Evolutionary conservation across 148 eudicot genomes (phyloP), one percentile per base, ranked within the genome.

Genomic region (Rhododendron molle): DNA sequence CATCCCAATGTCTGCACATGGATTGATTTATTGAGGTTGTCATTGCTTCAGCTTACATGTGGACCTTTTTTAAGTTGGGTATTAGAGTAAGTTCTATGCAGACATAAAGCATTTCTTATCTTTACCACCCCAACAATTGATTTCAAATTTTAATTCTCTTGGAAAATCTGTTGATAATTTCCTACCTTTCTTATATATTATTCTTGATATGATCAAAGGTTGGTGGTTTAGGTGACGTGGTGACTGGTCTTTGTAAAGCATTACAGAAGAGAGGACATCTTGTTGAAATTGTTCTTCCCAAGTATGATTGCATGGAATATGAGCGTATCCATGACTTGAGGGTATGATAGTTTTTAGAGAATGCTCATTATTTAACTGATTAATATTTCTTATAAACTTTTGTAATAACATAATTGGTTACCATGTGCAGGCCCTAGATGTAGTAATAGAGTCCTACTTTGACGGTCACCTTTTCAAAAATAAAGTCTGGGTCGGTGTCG

Each of bases 201-300:
- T 87, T 80, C 49, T 87, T 84, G 14, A 56, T 84, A 76, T 80
- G 44, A 69, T 80, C 88, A 73, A 79, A 95, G 99, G 99, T 97
- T 88, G 99, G 99, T 88, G 99, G 99, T 84, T 90, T 97, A 78
- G 99, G 98, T 81, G 99, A 97, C 89, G 99, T 97, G 82, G 96
- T 97, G 94, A 87, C 98, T 84, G 98, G 98, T 90, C 98, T 97
- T 81, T 85, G 98, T 86, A 95, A 95, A 91, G 95, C 98, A 52
- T 94, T 97, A 83, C 98, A 95, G 90, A 93, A 92, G 93, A 94
- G 89, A 89, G 99, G 99, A 34, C 98, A 95, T 90, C 95, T 94
- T 87, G 95, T 95, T 84, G 98, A 97, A 89, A 86, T 97, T 85
- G 76, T 97, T 83, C 90, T 97, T 88, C 99, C 99, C 10, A 97